Evolutionary conservation across 2,329 filamentous ascomycete species (phyloP), one percentile per base, ranked within the genome.

Genomic region (Verticillium dahliae): DNA sequence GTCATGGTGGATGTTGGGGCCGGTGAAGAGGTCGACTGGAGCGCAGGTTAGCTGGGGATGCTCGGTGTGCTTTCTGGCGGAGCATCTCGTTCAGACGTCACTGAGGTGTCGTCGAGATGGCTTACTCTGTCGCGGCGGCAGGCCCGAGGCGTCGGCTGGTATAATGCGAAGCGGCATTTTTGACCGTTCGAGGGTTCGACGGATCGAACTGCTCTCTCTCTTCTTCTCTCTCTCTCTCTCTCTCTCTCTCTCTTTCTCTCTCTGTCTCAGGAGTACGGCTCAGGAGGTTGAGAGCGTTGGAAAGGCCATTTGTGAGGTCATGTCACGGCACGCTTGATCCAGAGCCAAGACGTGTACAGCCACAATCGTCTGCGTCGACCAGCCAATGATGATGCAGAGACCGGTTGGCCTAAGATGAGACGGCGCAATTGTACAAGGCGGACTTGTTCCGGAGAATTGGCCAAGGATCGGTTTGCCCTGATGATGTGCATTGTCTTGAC

Each of bases 1-100:
- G 65, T 84, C 78, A 60, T 74, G 70, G 68, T 79, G 78, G n/a
- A 50, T 50, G 41, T 15, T 50, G 15, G 41, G 6, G 41, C 41
- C 41, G 31, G 70, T 72, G 58, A 72, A 71, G 14, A 65, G 58
- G 38, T 66, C 63, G 33, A 65, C 67, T 68, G 39, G 9, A 37
- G 55, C 9, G 14, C 11, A 4, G 31, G 14, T 18, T n/a, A n/a
- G 34, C 18, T 22, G n/a, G 3, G 6, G 41, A 11, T 18, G n/a
- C 18, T 2, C 15, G 41, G 41, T 4, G n/a, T 9, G 11, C 3
- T 27, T 27, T 27, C 1, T 27, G 27, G 27, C 2, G 27, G 27
- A 27, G 27, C 27, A 27, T 27, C 27, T 27, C 27, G 27, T 27
- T 27, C 27, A 27, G 27, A 4, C 4, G 27, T 27, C 27, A 27